phyloP scores from a whole-genome alignment of 805 yeast genomes.

The Hanseniaspora singularis region DNA sequence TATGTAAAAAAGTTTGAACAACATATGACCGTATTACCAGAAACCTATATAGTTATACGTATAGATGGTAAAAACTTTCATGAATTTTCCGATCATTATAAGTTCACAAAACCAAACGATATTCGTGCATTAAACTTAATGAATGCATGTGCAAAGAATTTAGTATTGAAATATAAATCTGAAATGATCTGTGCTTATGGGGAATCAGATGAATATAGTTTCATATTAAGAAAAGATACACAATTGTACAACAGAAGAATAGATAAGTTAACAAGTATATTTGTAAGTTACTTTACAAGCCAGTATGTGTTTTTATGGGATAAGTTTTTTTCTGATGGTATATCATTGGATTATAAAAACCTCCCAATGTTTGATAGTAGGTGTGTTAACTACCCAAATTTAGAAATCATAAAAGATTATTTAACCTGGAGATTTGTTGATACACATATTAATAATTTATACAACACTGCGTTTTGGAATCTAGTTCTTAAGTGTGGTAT shows the following conservation, averaged over 20 bases:
- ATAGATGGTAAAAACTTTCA: conserved; percentile 94
- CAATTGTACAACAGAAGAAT: conserved; percentile 71
- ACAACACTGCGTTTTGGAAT: conserved; percentile 88
- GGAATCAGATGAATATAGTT: conserved; percentile 89
- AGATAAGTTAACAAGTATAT: conserved; percentile 62
- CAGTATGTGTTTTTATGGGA: conserved; percentile 62
- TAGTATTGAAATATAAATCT: conserved; percentile 48
- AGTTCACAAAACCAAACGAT: conserved; percentile 84
- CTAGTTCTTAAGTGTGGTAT: conserved; percentile 58
- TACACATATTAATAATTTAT: conserved; percentile 87
- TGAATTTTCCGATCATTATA: conserved; percentile 59
- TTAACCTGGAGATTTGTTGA: conserved; percentile 93
- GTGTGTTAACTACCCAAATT: conserved; percentile 72
- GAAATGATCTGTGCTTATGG: conserved; percentile 81
- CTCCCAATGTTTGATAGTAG: conserved; percentile 87
- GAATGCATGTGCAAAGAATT: conserved; percentile 64
- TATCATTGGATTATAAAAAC: conserved; percentile 37
- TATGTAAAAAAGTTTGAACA: conserved; percentile 75
- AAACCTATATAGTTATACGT: conserved; percentile 69
- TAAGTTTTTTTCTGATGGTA: conserved; percentile 35
- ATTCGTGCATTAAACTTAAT: conserved; percentile 59
- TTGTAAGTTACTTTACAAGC: conserved; percentile 72
- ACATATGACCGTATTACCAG: conserved; percentile 60
- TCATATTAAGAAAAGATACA: conserved; percentile 55
- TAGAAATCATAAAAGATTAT: conserved; percentile 56